Evolutionary conservation across 495 filamentous ascomycete species (phyloP).

Genomic region (Niebla homalea): DNA sequence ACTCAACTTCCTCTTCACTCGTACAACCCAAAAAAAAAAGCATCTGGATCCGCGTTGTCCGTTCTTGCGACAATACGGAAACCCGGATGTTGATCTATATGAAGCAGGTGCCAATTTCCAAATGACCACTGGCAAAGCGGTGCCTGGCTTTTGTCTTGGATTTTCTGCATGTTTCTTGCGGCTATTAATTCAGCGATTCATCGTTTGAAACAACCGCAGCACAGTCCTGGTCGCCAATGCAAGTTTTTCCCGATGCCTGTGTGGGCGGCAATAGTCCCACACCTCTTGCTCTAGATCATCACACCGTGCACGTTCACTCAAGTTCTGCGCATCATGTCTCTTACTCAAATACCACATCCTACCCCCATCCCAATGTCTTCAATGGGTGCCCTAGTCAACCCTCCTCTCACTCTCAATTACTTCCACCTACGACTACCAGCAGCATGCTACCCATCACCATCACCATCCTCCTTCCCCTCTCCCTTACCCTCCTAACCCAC

Average conservation of each 20-base stretch:
- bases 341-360: neutral
- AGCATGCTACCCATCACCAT: constrained; percentile 23
- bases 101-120: neutral
- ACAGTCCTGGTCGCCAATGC: constrained; percentile 4
- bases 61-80: neutral
- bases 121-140: too few species aligned
- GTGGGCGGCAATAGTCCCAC: neutral
- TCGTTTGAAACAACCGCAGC: neutral
- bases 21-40: neutral
- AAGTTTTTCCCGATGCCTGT: neutral
- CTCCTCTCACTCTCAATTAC: neutral
- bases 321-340: neutral
- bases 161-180: neutral
- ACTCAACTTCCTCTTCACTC: neutral
- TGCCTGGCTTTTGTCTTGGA: too few species aligned
- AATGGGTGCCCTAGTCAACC: neutral
- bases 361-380: neutral
- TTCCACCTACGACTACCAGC: neutral
- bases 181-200: neutral
- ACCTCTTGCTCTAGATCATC: neutral
- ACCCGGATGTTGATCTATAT: neutral
- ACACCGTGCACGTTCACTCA: neutral
- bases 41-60: neutral
- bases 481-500: constrained; percentile 28
- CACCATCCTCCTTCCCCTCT: constrained; percentile 34